phyloP scores from a whole-genome alignment of 2,329 filamentous ascomycete genomes.

The Phoma sp. region DNA sequence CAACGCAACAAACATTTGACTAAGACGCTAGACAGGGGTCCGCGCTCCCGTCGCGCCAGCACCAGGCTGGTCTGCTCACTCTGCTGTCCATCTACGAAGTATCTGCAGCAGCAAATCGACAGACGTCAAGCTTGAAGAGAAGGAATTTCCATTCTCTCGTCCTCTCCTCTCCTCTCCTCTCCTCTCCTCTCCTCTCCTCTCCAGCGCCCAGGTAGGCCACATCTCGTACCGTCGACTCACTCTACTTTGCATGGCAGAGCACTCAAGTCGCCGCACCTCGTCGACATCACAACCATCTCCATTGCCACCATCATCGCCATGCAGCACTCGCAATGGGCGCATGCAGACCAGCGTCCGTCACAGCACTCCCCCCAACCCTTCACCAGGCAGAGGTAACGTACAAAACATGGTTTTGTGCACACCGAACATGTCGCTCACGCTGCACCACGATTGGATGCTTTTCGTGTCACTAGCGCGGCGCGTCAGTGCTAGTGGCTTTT shows the following conservation, averaged over 20 bases:
- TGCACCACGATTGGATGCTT: conserved; percentile 5
- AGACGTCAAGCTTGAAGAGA: background rate
- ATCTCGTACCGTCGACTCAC: background rate
- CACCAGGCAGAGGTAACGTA: conserved; percentile 30
- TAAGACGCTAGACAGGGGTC: conserved; percentile 11
- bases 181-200: no score
- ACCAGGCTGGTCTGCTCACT: no score
- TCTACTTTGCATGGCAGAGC: background rate
- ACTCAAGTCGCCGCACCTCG: conserved; percentile 7
- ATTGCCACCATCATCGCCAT: conserved; percentile 11
- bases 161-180: no score
- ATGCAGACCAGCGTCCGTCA: conserved; percentile 2
- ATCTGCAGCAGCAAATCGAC: background rate
- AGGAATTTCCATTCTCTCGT: no score
- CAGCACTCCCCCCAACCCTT: conserved; percentile 2
- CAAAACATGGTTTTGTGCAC: conserved; percentile 14
- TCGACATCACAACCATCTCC: conserved; percentile 3
- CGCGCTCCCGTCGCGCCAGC: background rate
- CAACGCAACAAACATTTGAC: conserved; percentile 10
- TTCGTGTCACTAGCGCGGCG: conserved; percentile 29
- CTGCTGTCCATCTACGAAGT: no score
- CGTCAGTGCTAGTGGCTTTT: conserved; percentile 20
- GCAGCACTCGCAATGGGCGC: conserved; percentile 28
- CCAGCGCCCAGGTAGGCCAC: background rate
- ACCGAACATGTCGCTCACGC: conserved; percentile 7